Conservation (phyloP, 345 rosid species). For the Salix dunnii region DNA sequence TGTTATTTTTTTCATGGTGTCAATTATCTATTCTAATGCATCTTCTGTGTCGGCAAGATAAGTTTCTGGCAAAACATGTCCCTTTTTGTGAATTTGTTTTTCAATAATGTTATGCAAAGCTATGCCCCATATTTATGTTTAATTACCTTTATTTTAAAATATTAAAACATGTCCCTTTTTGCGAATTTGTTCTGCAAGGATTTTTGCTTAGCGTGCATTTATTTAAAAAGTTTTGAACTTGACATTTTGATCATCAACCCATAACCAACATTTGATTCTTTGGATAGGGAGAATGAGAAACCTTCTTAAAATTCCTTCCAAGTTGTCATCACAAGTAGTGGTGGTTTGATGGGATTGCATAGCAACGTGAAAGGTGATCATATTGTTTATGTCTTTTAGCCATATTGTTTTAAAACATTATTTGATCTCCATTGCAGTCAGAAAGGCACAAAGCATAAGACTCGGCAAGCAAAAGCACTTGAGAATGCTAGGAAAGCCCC, state of each 20-base stretch:
- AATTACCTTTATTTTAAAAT: not conserved
- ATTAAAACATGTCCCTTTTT: no score
- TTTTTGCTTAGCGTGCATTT: no score
- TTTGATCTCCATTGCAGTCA: constrained; percentile 41
- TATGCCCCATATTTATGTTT: not conserved
- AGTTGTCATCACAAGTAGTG: not conserved
- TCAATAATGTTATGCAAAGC: not conserved
- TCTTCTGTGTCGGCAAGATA: not conserved
- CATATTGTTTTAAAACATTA: not conserved
- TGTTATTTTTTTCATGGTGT: not conserved
- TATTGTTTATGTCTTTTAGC: not conserved
- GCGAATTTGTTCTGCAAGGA: not conserved
- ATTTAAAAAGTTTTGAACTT: not conserved
- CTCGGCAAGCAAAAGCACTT: constrained; percentile 94
- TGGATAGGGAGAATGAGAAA: not conserved
- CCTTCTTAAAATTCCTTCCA: not conserved
- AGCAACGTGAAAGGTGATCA: not conserved
- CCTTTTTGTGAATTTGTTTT: not conserved
- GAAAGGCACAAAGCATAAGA: constrained; percentile 75
- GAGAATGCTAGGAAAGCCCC: constrained; percentile 88
- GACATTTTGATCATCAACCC: not conserved
- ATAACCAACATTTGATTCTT: not conserved
- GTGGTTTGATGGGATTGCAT: not conserved
- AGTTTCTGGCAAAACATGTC: not conserved
- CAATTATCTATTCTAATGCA: not conserved